Conservation (phyloP, 331 rosid genomes). For the Rosa hybrid region DNA sequence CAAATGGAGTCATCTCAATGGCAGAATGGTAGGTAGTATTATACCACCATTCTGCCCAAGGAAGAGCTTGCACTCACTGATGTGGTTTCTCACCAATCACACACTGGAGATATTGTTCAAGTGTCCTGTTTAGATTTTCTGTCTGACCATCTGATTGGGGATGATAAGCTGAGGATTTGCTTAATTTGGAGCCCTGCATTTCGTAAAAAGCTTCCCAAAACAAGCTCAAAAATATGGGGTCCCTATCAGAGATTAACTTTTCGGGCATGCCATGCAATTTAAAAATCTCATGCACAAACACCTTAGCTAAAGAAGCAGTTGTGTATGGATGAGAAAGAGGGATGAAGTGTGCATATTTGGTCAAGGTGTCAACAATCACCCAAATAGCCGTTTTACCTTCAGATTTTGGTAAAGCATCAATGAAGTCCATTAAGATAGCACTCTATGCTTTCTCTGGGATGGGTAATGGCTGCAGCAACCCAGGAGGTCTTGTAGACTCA, state of each 20-base stretch:
- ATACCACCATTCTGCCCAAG: background rate
- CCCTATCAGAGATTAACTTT: background rate
- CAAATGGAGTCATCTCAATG: background rate
- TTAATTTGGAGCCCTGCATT: background rate
- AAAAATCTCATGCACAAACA: background rate
- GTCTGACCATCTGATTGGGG: background rate
- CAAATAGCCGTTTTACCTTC: too few species aligned
- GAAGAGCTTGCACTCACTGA: background rate
- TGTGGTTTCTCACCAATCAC: too few species aligned
- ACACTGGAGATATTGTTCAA: background rate
- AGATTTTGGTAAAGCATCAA: too few species aligned
- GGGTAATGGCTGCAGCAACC: too few species aligned
- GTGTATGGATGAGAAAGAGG: background rate
- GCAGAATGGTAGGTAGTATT: background rate
- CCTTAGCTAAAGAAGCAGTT: background rate
- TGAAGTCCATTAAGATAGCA: too few species aligned
- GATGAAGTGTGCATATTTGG: conserved; percentile 21
- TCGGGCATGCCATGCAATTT: background rate
- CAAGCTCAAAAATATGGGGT: background rate
- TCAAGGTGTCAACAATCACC: too few species aligned
- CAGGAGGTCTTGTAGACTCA: too few species aligned
- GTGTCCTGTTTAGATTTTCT: background rate
- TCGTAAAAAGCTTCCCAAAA: background rate
- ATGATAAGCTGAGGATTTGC: background rate
- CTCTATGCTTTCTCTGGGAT: too few species aligned